Percentiles rank a stretch among this genome's conserved stretches.
Conservation (phyloP, 1,284 basidiomycete genomes). For the Austroboletus novae-zelandiae region DNA sequence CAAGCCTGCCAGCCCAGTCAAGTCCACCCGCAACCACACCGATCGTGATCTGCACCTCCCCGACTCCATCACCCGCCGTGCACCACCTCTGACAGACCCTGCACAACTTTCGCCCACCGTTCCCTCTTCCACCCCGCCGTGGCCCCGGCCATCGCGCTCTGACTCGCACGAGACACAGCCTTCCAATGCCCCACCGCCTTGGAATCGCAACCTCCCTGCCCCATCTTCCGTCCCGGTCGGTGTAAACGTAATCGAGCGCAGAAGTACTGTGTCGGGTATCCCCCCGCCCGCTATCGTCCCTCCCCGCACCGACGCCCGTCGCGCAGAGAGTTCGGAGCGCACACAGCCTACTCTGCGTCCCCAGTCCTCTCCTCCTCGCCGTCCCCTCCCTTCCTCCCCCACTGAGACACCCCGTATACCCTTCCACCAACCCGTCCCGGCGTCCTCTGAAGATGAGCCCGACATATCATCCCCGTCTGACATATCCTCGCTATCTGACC, state of each 20-base stretch:
- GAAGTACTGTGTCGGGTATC: slow-evolving; percentile 30
- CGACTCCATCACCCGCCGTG: slow-evolving; percentile 24
- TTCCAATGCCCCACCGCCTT: slow-evolving; percentile 12
- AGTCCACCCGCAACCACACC: slow-evolving; percentile 6
- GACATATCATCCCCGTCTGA: slow-evolving; percentile 15
- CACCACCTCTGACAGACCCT: slow-evolving; percentile 13
- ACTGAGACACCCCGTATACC: slow-evolving; percentile 4
- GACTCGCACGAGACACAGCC: slow-evolving; percentile 7
- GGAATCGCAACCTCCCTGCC: slow-evolving; percentile 14
- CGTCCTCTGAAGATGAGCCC: slow-evolving; percentile 15
- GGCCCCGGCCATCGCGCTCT: slow-evolving; percentile 10
- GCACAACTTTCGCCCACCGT: neutral
- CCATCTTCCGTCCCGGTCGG: slow-evolving; percentile 5
- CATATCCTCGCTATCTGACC: slow-evolving; percentile 11
- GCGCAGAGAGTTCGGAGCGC: slow-evolving; percentile 15
- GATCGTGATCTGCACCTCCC: slow-evolving; percentile 28
- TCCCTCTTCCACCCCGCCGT: slow-evolving; percentile 10
- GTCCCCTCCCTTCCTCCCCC: slow-evolving; percentile 31
- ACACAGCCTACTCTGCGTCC: slow-evolving; percentile 1
- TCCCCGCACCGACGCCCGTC: slow-evolving; percentile 1
- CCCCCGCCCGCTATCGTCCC: slow-evolving; percentile 1
- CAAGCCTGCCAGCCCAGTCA: slow-evolving; percentile 20
- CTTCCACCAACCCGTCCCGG: slow-evolving; percentile 14
- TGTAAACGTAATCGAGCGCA: slow-evolving; percentile 19
- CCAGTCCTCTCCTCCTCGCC: slow-evolving; percentile 23